Conservation (phyloP, 495 filamentous ascomycete species). For the Annulohypoxylon stygium region DNA sequence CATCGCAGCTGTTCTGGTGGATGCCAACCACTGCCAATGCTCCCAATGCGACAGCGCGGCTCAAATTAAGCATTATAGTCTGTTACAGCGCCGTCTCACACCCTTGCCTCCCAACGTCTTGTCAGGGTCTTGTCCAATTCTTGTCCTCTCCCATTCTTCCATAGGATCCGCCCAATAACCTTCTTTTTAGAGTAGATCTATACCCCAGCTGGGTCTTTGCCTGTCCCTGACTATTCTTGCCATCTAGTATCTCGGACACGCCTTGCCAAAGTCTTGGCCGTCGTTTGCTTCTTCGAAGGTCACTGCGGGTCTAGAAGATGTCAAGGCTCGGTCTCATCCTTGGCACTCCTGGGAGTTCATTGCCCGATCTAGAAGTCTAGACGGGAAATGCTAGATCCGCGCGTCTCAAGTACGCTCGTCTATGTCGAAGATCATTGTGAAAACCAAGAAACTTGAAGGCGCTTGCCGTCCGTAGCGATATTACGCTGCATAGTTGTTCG, state of each 20-base stretch:
- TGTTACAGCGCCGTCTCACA: slow-evolving; percentile 46
- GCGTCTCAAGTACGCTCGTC: slow-evolving; percentile 36
- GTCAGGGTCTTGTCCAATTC: slow-evolving; percentile 38
- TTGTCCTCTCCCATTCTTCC: slow-evolving; percentile 6
- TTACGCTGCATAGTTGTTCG: not conserved
- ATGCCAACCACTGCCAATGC: not conserved
- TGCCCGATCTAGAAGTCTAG: slow-evolving; percentile 32
- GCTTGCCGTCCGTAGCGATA: slow-evolving; percentile 20
- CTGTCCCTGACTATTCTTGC: slow-evolving; percentile 28
- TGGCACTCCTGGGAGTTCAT: slow-evolving; percentile 19
- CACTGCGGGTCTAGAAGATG: slow-evolving; percentile 20
- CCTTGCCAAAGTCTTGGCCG: not conserved
- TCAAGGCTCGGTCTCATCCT: slow-evolving; percentile 34
- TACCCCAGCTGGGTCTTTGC: slow-evolving; percentile 13
- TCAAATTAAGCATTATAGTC: slow-evolving; percentile 41
- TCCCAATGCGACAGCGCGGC: slow-evolving; percentile 27
- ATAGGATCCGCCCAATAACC: slow-evolving; percentile 42
- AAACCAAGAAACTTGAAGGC: slow-evolving; percentile 19
- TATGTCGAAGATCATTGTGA: slow-evolving; percentile 40
- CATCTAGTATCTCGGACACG: slow-evolving; percentile 29
- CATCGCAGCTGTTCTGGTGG: slow-evolving; percentile 24
- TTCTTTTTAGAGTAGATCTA: slow-evolving; percentile 41
- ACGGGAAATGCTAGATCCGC: slow-evolving; percentile 38
- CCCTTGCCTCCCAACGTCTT: slow-evolving; percentile 34
- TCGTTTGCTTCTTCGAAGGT: slow-evolving; percentile 38